Conservation (phyloP, 768 basidiomycete genomes). For the Naganishia friedmannii region DNA sequence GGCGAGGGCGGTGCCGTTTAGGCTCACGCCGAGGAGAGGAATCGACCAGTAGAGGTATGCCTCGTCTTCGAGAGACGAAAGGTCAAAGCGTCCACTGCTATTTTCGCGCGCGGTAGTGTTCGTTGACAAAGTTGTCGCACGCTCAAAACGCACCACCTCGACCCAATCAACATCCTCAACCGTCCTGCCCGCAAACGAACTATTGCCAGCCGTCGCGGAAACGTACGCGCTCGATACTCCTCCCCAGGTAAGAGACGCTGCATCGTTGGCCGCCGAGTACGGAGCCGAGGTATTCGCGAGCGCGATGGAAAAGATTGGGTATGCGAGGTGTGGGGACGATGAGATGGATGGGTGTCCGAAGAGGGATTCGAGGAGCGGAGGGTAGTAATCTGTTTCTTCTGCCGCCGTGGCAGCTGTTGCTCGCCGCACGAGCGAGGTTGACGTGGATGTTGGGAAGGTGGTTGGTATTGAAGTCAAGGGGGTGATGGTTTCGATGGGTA, state of each 20-base stretch:
- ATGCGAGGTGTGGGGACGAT: constrained; percentile 34
- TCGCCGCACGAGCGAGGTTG: constrained; percentile 1
- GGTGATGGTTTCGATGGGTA: constrained; percentile 25
- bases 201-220: constrained; percentile 27
- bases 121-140: too few species aligned
- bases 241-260: constrained; percentile 41
- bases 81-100: not conserved
- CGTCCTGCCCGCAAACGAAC: constrained; percentile 29
- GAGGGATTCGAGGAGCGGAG: constrained; percentile 40
- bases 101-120: too few species aligned
- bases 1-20: constrained; percentile 44
- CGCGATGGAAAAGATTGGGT: constrained; percentile 43
- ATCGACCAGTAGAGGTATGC: constrained; percentile 44
- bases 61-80: constrained; percentile 25
- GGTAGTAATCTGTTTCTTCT: constrained; percentile 32
- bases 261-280: constrained; percentile 27
- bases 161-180: constrained; percentile 46
- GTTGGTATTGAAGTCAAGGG: constrained; percentile 15
- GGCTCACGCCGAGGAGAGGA: constrained; percentile 36
- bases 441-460: constrained; percentile 2
- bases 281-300: constrained; percentile 37
- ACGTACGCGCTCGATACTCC: constrained; percentile 38
- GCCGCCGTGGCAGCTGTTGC: not conserved
- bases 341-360: constrained; percentile 10
- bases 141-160: constrained; percentile 42